These are phyloP conservation scores for Phlegmacium glaucopus DNA, from an alignment of 768 basidiomycete genomes.

Conservation along the genomic window DNA sequence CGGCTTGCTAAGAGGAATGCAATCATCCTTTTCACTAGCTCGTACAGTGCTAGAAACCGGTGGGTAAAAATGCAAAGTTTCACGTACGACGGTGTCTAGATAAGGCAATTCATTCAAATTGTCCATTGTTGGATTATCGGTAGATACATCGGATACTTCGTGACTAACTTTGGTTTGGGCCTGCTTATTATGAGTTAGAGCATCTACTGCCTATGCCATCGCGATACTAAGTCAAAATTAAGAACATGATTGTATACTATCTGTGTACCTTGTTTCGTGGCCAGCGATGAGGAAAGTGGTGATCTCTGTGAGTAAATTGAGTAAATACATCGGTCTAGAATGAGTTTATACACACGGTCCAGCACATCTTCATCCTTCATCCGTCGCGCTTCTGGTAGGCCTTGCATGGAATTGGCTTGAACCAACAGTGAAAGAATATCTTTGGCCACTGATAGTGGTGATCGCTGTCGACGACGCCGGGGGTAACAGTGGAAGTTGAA, in stretches of 20 bases:
- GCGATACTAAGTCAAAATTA: conserved; percentile 28
- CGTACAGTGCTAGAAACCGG: conserved; percentile 44
- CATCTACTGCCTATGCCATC: conserved; percentile 56
- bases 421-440: conserved; percentile 58
- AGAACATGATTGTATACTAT: neutral
- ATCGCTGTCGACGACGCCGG: no score
- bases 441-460: no score
- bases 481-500: conserved; percentile 27
- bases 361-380: no score
- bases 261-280: conserved; percentile 44
- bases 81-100: conserved; percentile 60
- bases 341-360: conserved; percentile 30
- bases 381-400: no score
- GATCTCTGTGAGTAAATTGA: conserved; percentile 34
- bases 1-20: no score
- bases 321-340: neutral
- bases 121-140: conserved; percentile 64
- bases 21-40: conserved; percentile 44
- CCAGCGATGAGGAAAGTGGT: conserved; percentile 54
- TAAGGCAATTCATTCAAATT: conserved; percentile 61
- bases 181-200: conserved; percentile 43
- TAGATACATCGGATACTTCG: conserved; percentile 48
- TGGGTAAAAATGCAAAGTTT: conserved; percentile 52
- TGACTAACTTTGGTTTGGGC: conserved; percentile 54
- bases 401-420: conserved; percentile 56